A percentile compares a stretch with the other conserved stretches of the same genome.
Conservation (phyloP, 306 rosid genomes). For the Rosa rugosa region DNA sequence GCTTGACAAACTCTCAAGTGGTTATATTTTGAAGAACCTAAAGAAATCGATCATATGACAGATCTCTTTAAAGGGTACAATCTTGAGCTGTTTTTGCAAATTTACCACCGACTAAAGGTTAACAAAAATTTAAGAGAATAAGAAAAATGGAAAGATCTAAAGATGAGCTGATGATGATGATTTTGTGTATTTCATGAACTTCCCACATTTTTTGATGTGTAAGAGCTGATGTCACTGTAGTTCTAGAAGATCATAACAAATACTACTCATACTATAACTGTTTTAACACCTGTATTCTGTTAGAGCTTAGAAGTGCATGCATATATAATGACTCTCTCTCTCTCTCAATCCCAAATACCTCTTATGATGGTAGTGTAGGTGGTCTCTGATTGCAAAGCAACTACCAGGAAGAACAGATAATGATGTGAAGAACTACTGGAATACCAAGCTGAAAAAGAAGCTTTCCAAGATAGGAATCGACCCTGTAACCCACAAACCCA, state of each 20-base stretch:
- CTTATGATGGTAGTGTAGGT: constrained; percentile 44
- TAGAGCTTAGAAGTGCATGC: constrained; percentile 1
- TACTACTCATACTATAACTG: background rate
- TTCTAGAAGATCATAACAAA: constrained; percentile 6
- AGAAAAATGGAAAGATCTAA: background rate
- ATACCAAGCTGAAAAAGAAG: constrained; percentile 88
- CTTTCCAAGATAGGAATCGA: constrained; percentile 88
- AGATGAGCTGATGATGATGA: constrained; percentile 7
- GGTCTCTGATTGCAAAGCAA: constrained; percentile 80
- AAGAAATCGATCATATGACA: background rate
- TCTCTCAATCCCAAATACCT: background rate
- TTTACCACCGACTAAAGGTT: background rate
- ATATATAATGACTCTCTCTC: background rate
- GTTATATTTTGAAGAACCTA: background rate
- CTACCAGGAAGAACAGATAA: constrained; percentile 96
- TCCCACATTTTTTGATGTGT: background rate
- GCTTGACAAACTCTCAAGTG: background rate
- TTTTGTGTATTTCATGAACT: constrained; percentile 2
- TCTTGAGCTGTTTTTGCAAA: background rate
- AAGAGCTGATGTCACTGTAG: constrained; percentile 3
- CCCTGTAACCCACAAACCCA: constrained; percentile 85
- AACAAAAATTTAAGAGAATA: background rate
- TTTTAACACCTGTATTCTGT: constrained; percentile 13
- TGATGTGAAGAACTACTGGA: constrained; percentile 96
- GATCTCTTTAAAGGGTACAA: background rate